Evolutionary conservation across 345 rosid genomes (phyloP).

Genomic region (Citrus sp.): DNA sequence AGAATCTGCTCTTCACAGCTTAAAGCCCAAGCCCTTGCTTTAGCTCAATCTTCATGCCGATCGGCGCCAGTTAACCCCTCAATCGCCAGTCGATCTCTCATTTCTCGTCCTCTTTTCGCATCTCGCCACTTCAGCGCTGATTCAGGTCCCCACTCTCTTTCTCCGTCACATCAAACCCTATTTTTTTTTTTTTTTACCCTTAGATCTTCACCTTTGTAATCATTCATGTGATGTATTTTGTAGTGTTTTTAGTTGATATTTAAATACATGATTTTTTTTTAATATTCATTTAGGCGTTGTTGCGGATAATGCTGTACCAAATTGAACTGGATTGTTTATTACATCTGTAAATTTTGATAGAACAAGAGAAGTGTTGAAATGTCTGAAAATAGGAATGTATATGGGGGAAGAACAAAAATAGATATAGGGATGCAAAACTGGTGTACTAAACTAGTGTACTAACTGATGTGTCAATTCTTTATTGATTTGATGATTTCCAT

Average conservation of each 20-base stretch:
- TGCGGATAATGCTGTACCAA: neutral
- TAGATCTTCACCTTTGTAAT: neutral
- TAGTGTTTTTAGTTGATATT: neutral
- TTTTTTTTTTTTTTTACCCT: neutral
- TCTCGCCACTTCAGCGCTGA: conserved; percentile 46
- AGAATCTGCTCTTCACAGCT: conserved; percentile 57
- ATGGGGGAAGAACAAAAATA: neutral
- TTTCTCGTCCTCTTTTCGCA: conserved; percentile 32
- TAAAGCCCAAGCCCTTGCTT: conserved; percentile 58
- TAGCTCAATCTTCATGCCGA: conserved; percentile 33
- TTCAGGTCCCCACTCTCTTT: conserved; percentile 36
- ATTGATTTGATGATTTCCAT: too few relatives aligned
- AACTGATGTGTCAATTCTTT: too few relatives aligned
- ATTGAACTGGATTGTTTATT: neutral
- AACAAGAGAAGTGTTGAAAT: neutral
- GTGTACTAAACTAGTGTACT: too few relatives aligned
- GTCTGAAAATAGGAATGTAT: neutral
- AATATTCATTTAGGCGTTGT: neutral
- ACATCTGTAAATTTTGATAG: neutral
- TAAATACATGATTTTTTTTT: neutral
- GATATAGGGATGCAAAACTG: too few relatives aligned
- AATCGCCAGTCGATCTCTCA: conserved; percentile 28
- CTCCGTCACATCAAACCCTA: neutral
- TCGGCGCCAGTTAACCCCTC: conserved; percentile 21
- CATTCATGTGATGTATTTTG: neutral